phyloP scores from a whole-genome alignment of 495 filamentous ascomycete species.

The Penicillium angulare region DNA sequence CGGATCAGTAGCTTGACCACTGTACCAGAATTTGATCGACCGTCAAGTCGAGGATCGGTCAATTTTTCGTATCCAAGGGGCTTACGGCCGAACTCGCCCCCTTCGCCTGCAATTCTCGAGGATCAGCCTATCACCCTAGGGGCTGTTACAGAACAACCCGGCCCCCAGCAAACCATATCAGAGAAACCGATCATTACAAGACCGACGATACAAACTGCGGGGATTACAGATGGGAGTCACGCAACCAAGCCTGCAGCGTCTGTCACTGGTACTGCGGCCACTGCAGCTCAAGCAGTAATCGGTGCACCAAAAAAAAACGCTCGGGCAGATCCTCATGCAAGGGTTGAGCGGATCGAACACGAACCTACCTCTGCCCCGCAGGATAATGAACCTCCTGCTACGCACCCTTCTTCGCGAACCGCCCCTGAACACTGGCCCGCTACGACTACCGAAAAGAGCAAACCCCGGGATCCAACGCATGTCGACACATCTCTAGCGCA shows the following conservation, averaged over 20 bases:
- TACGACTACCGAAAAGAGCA: slow-evolving; percentile 47
- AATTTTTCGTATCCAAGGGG: slow-evolving; percentile 86
- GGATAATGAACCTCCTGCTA: slow-evolving; percentile 2
- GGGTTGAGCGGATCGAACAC: slow-evolving; percentile 4
- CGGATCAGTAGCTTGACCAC: slow-evolving; percentile 30
- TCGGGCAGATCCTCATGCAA: slow-evolving; percentile 5
- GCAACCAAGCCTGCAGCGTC: slow-evolving; percentile 32
- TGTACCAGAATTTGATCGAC: slow-evolving; percentile 50
- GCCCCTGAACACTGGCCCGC: slow-evolving; percentile 55
- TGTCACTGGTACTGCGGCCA: slow-evolving; percentile 38
- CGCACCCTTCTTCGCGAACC: slow-evolving; percentile 19
- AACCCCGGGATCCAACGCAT: slow-evolving; percentile 4
- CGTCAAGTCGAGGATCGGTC: slow-evolving; percentile 65
- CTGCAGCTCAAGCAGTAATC: slow-evolving; percentile 33
- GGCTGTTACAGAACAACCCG: slow-evolving; percentile 25
- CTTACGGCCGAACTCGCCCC: slow-evolving; percentile 45
- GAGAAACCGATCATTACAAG: slow-evolving; percentile 56
- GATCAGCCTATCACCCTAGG: slow-evolving; percentile 7
- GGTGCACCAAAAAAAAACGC: slow-evolving; percentile 12
- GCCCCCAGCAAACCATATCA: slow-evolving; percentile 34
- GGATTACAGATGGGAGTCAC: slow-evolving; percentile 42
- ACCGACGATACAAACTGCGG: slow-evolving; percentile 34
- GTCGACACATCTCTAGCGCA: slow-evolving; percentile 1
- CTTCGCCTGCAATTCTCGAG: slow-evolving; percentile 18
- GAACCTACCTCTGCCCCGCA: background rate